A percentile compares a stretch with the other conserved stretches of the same genome.
phyloP scores from a whole-genome alignment of 768 basidiomycete species.

The Boletus eberwhitei region DNA sequence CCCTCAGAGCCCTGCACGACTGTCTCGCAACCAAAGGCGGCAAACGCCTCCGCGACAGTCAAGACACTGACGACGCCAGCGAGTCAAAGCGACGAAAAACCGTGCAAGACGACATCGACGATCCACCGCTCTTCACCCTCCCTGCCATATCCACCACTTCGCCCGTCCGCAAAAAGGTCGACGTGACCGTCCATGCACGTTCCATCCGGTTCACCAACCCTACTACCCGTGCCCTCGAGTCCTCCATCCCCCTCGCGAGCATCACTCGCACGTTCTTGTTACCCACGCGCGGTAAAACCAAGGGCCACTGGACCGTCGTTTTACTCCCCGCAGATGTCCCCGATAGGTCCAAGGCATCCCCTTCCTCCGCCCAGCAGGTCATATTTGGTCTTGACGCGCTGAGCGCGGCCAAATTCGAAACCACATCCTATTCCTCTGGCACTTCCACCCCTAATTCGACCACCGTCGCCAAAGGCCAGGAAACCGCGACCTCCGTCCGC shows the following conservation, averaged over 20 bases:
- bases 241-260: slow-evolving; percentile 45
- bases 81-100: slow-evolving; percentile 21
- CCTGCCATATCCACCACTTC: slow-evolving; percentile 67
- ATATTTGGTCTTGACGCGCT: slow-evolving; percentile 71
- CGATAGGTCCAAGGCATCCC: slow-evolving; percentile 39
- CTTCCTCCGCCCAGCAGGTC: slow-evolving; percentile 47
- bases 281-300: slow-evolving; percentile 70
- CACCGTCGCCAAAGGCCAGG: slow-evolving; percentile 47
- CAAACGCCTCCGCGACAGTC: slow-evolving; percentile 27
- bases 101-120: slow-evolving; percentile 25
- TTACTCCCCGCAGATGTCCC: slow-evolving; percentile 56
- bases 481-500: slow-evolving; percentile 48
- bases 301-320: slow-evolving; percentile 70
- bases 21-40: slow-evolving; percentile 1
- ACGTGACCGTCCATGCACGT: slow-evolving; percentile 53
- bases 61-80: slow-evolving; percentile 7
- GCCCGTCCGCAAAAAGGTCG: slow-evolving; percentile 73
- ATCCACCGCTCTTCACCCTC: slow-evolving; percentile 52
- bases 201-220: slow-evolving; percentile 54
- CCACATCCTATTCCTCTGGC: slow-evolving; percentile 35
- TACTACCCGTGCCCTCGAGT: slow-evolving; percentile 45
- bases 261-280: slow-evolving; percentile 66
- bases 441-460: slow-evolving; percentile 24
- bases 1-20: slow-evolving; percentile 21
- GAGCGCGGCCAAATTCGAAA: slow-evolving; percentile 43